Percentiles rank a stretch among this genome's conserved stretches.
phyloP scores from a whole-genome alignment of 2,329 filamentous ascomycete genomes.

The Paraphaeosphaeria minitans region DNA sequence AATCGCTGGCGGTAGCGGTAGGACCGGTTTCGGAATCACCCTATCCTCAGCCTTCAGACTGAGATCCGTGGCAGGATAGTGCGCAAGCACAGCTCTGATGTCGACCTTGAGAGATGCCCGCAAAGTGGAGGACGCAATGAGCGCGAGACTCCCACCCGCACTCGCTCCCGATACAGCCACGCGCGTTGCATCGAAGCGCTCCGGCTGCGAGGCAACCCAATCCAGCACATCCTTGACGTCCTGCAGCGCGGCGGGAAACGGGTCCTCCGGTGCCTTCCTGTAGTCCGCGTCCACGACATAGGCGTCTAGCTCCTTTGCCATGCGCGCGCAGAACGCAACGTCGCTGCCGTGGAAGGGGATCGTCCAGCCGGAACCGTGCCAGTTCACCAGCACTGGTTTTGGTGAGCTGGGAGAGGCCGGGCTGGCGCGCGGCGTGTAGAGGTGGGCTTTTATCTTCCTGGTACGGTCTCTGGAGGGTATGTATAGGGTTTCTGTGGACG shows the following conservation, averaged over 20 bases:
- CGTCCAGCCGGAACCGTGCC: constrained; percentile 43
- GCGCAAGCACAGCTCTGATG: constrained; percentile 36
- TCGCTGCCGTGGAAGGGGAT: constrained; percentile 48
- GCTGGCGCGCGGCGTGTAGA: constrained; percentile 23
- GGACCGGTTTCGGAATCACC: constrained; percentile 28
- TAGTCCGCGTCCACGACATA: constrained; percentile 47
- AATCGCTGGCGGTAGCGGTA: constrained; percentile 23
- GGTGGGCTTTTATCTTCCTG: constrained; percentile 17
- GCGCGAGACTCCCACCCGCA: constrained; percentile 48
- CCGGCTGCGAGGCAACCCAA: constrained; percentile 38
- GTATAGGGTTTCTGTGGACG: background rate
- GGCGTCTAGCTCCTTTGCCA: constrained; percentile 36
- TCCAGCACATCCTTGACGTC: constrained; percentile 44
- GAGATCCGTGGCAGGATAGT: constrained; percentile 46
- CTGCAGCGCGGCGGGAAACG: constrained; percentile 46
- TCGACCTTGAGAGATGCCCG: constrained; percentile 34
- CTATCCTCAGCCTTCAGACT: constrained; percentile 35
- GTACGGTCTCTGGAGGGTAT: background rate
- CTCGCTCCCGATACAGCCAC: constrained; percentile 49
- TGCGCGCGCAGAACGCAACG: constrained; percentile 43
- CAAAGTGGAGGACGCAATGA: constrained; percentile 33
- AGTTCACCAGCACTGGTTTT: constrained; percentile 41
- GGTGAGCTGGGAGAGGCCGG: constrained; percentile 5
- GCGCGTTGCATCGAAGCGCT: constrained; percentile 34
- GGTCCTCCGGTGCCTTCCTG: constrained; percentile 47